phyloP scores from a whole-genome alignment of 2,329 filamentous ascomycete species.

The Trichocomaceae sp. region DNA sequence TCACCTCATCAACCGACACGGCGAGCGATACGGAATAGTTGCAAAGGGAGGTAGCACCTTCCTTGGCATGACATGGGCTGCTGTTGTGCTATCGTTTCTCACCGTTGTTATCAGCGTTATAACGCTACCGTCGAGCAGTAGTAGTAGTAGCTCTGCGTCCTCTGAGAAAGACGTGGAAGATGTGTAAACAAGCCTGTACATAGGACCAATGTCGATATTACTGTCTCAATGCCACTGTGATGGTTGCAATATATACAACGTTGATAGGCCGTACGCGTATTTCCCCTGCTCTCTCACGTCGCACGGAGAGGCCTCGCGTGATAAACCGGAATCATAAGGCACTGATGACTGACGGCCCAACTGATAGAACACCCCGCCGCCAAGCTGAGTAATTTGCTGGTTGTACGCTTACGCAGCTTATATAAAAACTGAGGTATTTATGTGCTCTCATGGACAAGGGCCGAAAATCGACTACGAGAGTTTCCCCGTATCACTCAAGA shows the following conservation, averaged over 20 bases:
- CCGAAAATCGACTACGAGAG: background rate
- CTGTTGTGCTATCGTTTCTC: slow-evolving; percentile 34
- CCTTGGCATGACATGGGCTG: slow-evolving; percentile 54
- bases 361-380: background rate
- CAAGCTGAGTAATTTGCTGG: background rate
- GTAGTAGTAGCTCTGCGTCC: slow-evolving; percentile 15
- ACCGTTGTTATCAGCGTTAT: slow-evolving; percentile 27
- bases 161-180: slow-evolving; percentile 10
- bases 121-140: slow-evolving; percentile 19
- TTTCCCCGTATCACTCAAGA: background rate
- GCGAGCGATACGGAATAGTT: slow-evolving; percentile 43
- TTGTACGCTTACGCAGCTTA: background rate
- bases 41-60: slow-evolving; percentile 50
- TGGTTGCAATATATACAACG: background rate
- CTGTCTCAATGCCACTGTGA: background rate
- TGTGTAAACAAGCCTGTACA: background rate
- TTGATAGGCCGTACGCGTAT: background rate
- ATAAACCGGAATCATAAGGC: background rate
- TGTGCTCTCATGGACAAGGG: background rate
- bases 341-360: background rate
- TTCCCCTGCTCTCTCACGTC: background rate
- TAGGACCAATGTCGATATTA: background rate
- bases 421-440: slow-evolving; percentile 6
- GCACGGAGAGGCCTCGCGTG: background rate
- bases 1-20: slow-evolving; percentile 49